Evolutionary conservation across 2,329 filamentous ascomycete species (phyloP), one percentile per base, ranked within the genome.

Genomic region (Clonostachys solani): DNA sequence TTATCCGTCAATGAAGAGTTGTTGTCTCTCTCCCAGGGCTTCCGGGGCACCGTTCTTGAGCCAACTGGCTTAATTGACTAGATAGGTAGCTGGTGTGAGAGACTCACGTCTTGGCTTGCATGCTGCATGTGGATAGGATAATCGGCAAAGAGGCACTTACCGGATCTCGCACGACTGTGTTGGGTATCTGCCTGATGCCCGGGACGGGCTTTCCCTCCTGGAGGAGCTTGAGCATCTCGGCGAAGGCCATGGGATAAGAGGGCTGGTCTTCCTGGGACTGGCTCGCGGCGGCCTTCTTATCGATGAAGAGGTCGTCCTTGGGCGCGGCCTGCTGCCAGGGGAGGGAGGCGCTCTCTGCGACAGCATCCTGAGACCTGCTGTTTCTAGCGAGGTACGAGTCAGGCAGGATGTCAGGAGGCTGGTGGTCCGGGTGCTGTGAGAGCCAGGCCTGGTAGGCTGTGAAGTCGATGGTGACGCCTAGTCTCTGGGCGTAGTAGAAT

Each of bases 161-260:
- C 50, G 89, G 80, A 5, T 86, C 86, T 46, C 83, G 75, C 17
- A 92, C 73, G 6, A 96, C 73, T 0, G 86, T 94, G 54, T 89
- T 81, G 5, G 92, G 90, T 46, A 96, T 92, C 52, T 95, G 82
- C 55, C 84, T 84, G 59, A 96, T 95, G 1, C 92, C 92, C 2
- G 91, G 90, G 40, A 96, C 86, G 0, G 88, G 85, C 56, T 89
- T 83, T 46, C 90, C 90, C 29, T 83, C 84, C 19, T 89, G 88
- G 46, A 96, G 88, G 47, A 95, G 79, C 58, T 89, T 86, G 47
- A 95, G 85, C 51, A 96, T 90, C 54, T 92, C 84, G 8, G 88
- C 86, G 64, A 96, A 96, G 2, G 83, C 86, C 43, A 84, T 84
- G 5, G 91, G 91, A 57, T 95, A 95, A 1, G 81, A 79, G 36